Evolutionary conservation across 306 rosid genomes (phyloP).

Genomic region (Sechiopsis laciniata): DNA sequence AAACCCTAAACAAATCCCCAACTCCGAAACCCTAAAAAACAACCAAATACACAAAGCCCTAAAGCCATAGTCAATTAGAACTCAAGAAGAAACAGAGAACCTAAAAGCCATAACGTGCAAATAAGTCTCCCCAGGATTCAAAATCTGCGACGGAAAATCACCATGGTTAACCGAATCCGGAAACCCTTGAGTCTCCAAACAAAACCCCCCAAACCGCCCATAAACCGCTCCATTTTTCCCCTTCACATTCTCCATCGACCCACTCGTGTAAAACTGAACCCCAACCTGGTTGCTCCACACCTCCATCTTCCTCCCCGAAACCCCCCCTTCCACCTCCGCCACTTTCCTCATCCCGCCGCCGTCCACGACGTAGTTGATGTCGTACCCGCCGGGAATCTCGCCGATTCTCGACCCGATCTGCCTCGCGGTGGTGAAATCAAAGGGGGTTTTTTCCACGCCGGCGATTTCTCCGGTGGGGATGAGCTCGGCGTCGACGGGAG

Average conservation of each 20-base stretch:
- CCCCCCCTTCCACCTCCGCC: conserved; percentile 32
- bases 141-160: conserved; percentile 49
- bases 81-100: conserved; percentile 31
- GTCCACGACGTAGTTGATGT: conserved; percentile 57
- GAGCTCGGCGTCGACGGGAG: conserved; percentile 47
- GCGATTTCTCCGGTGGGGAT: conserved; percentile 45
- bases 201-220: conserved; percentile 30
- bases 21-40: too few relatives aligned
- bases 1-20: too few relatives aligned
- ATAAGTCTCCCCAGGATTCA: conserved; percentile 47
- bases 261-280: conserved; percentile 48
- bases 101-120: conserved; percentile 50
- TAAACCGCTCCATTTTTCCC: conserved; percentile 49
- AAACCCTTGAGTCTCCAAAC: conserved; percentile 62
- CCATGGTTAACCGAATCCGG: conserved; percentile 52
- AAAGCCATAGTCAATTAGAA: background rate
- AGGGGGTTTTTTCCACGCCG: conserved; percentile 40
- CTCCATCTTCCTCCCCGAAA: conserved; percentile 61
- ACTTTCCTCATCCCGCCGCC: conserved; percentile 30
- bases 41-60: too few relatives aligned
- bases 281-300: conserved; percentile 56
- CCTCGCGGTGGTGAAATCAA: conserved; percentile 44
- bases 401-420: conserved; percentile 36
- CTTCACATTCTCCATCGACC: conserved; percentile 30
- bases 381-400: conserved; percentile 43